phyloP scores from a whole-genome alignment of 352 stramenopile species.

The Phytopythium helicoides region DNA sequence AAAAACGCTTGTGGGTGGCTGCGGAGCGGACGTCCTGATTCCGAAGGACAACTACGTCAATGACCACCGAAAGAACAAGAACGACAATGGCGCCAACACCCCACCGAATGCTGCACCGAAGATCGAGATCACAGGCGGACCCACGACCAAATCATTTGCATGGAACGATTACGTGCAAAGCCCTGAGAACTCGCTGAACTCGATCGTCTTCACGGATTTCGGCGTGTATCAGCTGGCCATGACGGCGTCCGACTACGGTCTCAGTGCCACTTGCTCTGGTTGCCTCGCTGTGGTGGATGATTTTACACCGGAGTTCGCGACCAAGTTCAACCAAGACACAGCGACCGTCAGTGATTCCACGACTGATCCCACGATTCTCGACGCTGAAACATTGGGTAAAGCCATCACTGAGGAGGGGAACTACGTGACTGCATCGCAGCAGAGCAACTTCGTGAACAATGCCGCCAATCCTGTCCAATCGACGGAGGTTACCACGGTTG shows the following conservation, averaged over 20 bases:
- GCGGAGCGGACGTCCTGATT: background rate
- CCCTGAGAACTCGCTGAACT: background rate
- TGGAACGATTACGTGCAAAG: background rate
- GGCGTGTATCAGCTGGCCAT: background rate
- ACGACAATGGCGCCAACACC: too few species aligned
- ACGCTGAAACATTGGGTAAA: too few species aligned
- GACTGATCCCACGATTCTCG: too few species aligned
- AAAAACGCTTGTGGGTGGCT: background rate
- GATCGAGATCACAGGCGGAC: background rate
- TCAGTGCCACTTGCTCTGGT: background rate
- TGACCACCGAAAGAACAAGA: conserved; percentile 11
- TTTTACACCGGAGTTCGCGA: background rate
- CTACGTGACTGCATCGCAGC: too few species aligned
- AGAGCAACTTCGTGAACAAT: too few species aligned
- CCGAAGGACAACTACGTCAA: conserved; percentile 24
- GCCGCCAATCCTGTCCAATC: too few species aligned
- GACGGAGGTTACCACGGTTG: too few species aligned
- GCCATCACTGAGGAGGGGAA: too few species aligned
- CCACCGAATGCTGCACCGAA: background rate
- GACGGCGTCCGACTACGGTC: background rate
- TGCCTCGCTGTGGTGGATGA: background rate
- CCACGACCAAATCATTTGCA: background rate
- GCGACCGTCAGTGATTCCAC: background rate
- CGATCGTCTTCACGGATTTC: background rate
- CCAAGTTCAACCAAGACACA: background rate